A percentile compares a stretch with the other conserved stretches of the same genome.
Evolutionary conservation across 208 protist genomes (phyloP).

Genomic region (Tritrichomonas foetus): DNA sequence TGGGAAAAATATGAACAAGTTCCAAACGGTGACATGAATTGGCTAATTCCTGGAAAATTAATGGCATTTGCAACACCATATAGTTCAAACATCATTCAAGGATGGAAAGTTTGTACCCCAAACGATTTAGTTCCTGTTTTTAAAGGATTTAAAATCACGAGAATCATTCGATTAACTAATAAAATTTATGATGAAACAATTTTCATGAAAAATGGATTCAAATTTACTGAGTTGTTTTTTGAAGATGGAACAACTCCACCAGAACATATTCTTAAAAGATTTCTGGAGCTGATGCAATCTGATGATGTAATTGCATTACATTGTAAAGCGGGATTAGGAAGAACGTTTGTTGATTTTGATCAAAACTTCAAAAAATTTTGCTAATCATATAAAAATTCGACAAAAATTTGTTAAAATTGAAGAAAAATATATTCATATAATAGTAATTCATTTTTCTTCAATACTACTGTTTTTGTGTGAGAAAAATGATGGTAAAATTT

Average conservation of each 20-base stretch:
- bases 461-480: no score
- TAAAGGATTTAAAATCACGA: neutral
- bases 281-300: neutral
- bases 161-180: neutral
- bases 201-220: neutral
- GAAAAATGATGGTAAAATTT: no score
- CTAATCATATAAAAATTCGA: no score
- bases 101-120: neutral
- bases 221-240: neutral
- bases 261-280: neutral
- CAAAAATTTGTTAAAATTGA: no score
- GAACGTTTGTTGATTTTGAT: neutral
- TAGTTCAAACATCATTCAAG: constrained; percentile 37
- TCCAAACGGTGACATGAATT: constrained; percentile 81
- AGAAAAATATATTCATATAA: no score
- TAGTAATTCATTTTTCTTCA: no score
- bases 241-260: neutral
- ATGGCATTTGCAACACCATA: constrained; percentile 76
- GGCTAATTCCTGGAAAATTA: constrained; percentile 79
- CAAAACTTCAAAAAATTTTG: no score
- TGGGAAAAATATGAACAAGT: constrained; percentile 74
- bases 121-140: neutral
- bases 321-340: constrained; percentile 29
- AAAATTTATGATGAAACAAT: constrained; percentile 19
- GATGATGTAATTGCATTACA: neutral